Evolutionary conservation across 2,329 filamentous ascomycete genomes (phyloP), one percentile per base, ranked within the genome.

Genomic region (Penicillium decumbens): DNA sequence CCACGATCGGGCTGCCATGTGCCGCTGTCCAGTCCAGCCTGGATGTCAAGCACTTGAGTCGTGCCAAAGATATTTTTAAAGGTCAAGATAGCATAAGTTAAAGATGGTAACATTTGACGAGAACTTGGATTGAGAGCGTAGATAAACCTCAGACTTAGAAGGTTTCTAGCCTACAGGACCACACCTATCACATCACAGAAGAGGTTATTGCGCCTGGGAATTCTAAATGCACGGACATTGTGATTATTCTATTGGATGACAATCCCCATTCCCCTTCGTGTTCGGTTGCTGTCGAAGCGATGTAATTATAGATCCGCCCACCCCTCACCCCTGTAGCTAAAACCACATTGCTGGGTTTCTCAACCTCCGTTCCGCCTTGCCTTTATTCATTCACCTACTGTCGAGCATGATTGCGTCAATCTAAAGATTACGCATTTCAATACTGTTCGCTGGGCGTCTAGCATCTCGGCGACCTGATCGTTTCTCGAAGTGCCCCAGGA

Each of bases 301-400:
- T 35, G 59, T 65, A 65, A 65, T 64, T 64, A 65, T 64, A 63
- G 62, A 62, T 61, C 54, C 44, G 38, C 43, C 15, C 43, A 45
- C 53, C 51, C 50, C 49, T 42, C 58, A 54, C 53, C 59, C 59
- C 63, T 66, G 62, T 59, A 65, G 59, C 58, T 59, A 64, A 63
- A 65, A 64, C 65, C 63, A 65, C 58, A 60, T 45, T 56, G 56
- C 58, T 56, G 63, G 63, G 55, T 56, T 61, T 52, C 50, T 55
- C 48, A 56, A 57, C 51, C 44, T 55, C 55, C 50, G 40, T 49
- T 52, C 46, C 32, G 15, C 30, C 41, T 45, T 44, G 32, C 47
- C 47, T 47, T 18, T 39, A 40, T 43, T 32, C 39, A 48, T 49
- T 33, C 30, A 45, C 37, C 40, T 32, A 41, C 47, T 39, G 23